These are phyloP conservation scores for Patellifolia procumbens DNA, from an alignment of 179 eudicot genomes.

Conservation along the genomic window DNA sequence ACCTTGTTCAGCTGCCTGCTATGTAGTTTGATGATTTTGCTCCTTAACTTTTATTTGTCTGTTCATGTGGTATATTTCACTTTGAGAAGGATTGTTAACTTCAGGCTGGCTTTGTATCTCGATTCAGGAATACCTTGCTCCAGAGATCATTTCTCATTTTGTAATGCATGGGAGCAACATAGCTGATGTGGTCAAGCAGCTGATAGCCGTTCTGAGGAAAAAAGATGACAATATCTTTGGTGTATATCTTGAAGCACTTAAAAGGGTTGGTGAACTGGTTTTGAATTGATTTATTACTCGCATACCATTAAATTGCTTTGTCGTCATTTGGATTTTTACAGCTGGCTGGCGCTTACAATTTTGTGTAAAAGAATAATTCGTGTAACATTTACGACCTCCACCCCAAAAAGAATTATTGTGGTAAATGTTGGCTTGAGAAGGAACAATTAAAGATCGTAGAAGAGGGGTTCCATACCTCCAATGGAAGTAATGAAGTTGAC, in stretches of 20 bases:
- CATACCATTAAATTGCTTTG: background rate
- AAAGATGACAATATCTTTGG: conserved; percentile 55
- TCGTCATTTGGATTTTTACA: conserved; percentile 12
- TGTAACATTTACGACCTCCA: background rate
- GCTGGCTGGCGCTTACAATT: background rate
- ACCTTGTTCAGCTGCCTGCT: no score
- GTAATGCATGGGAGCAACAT: conserved; percentile 77
- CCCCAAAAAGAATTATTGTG: background rate
- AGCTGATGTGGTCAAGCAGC: conserved; percentile 76
- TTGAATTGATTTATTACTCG: conserved; percentile 6
- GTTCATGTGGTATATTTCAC: conserved; percentile 4
- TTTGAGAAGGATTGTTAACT: conserved; percentile 4
- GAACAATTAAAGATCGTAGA: background rate
- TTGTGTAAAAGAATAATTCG: background rate
- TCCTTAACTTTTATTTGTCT: background rate
- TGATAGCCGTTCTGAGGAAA: conserved; percentile 69
- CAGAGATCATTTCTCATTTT: conserved; percentile 82
- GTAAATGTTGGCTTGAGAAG: background rate
- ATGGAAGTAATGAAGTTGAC: background rate
- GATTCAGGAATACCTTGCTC: conserved; percentile 77
- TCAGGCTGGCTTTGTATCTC: conserved; percentile 10
- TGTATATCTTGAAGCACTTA: conserved; percentile 69
- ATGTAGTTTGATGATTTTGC: background rate
- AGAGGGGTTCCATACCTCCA: background rate
- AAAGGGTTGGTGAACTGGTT: conserved; percentile 47